phyloP scores from a whole-genome alignment of 148 eudicot genomes.

The Rhododendron mucronatum region DNA sequence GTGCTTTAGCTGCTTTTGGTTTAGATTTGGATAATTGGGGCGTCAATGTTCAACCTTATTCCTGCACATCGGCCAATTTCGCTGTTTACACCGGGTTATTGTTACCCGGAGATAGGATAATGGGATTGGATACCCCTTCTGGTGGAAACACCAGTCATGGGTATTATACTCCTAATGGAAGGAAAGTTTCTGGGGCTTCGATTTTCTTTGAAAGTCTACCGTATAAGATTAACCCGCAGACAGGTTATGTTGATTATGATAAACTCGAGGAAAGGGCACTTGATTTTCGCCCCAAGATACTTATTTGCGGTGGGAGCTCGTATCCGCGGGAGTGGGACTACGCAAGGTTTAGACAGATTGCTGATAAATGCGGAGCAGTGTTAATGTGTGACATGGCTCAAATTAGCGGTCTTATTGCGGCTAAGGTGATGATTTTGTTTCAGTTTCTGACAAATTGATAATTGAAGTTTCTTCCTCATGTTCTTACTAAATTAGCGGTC shows the following conservation, averaged over 20 bases:
- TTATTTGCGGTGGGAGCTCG: constrained; percentile 93
- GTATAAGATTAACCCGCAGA: constrained; percentile 72
- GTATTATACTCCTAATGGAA: constrained; percentile 74
- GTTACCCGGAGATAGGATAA: constrained; percentile 81
- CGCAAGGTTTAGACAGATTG: constrained; percentile 65
- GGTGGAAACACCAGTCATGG: constrained; percentile 95
- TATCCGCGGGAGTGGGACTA: constrained; percentile 97
- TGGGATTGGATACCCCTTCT: constrained; percentile 90
- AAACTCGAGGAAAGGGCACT: constrained; percentile 85
- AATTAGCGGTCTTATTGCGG: constrained; percentile 91
- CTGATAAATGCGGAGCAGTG: constrained; percentile 79
- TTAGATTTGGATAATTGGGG: constrained; percentile 43
- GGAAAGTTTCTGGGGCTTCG: constrained; percentile 86
- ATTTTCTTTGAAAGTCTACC: constrained; percentile 91
- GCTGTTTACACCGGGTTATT: constrained; percentile 83
- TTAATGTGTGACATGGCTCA: constrained; percentile 99
- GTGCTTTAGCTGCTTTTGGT: constrained; percentile 31
- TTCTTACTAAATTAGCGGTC: background rate
- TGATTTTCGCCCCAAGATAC: constrained; percentile 90
- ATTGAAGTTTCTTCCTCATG: background rate
- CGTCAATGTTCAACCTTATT: constrained; percentile 65
- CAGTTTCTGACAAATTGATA: background rate
- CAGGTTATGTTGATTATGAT: constrained; percentile 78
- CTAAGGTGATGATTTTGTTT: constrained; percentile 58
- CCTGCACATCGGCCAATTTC: constrained; percentile 87